Conservation (phyloP, 2,329 filamentous ascomycete genomes). For the Macrophomina pseudophaseolina region DNA sequence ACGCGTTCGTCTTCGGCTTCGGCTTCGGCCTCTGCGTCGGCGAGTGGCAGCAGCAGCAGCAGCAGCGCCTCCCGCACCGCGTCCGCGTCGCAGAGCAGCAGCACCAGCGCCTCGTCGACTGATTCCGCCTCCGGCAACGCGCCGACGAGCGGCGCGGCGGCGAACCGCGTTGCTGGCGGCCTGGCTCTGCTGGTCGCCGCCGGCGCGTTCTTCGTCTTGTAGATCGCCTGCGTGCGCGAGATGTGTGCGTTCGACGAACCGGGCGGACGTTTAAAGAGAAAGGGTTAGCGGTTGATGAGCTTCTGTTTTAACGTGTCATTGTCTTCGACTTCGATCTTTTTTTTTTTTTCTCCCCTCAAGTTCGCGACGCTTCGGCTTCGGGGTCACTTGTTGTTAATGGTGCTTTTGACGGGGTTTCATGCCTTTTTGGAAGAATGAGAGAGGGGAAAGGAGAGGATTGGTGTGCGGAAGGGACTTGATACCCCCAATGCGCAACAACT, state of each 20-base stretch:
- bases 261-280: no score
- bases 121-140: slow-evolving; percentile 12
- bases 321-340: neutral
- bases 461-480: slow-evolving; percentile 23
- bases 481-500: slow-evolving; percentile 21
- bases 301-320: neutral
- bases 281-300: neutral
- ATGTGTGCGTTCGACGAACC: no score
- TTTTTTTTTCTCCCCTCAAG: no score
- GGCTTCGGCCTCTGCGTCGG: slow-evolving; percentile 30
- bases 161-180: slow-evolving; percentile 16
- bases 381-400: neutral
- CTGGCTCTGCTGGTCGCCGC: slow-evolving; percentile 12
- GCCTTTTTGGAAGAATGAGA: neutral
- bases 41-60: slow-evolving; percentile 16
- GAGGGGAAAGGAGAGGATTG: neutral
- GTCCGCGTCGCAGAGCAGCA: neutral
- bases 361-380: neutral
- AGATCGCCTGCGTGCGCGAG: neutral
- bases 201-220: slow-evolving; percentile 9
- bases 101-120: slow-evolving; percentile 6
- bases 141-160: slow-evolving; percentile 9
- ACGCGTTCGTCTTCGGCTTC: slow-evolving; percentile 32
- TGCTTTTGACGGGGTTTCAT: neutral
- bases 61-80: slow-evolving; percentile 32